Evolutionary conservation across 495 filamentous ascomycete genomes (phyloP), one percentile per base, ranked within the genome.

Genomic region (Aspergillus olivimuriae): DNA sequence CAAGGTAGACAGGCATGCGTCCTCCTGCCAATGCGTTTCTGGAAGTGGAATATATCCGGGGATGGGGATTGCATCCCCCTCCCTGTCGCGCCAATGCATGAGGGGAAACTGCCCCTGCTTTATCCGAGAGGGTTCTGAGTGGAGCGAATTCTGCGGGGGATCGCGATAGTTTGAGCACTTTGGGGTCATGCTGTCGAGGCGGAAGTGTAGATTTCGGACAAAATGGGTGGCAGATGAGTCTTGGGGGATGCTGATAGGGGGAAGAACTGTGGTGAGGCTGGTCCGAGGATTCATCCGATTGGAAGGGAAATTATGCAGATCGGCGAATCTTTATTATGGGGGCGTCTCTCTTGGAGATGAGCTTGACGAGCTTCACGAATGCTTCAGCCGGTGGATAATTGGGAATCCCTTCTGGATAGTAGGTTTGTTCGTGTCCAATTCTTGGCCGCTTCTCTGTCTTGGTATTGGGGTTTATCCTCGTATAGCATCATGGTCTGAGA

Each of bases 271-370:
- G 6, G 24, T 5, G 24, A 11, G 5, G 6, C 24, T 37, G 16
- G 5, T 11, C 17, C 5, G 8, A 12, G 28, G 16, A 55, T 46
- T 58, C 48, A 45, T 43, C 63, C 57, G 65, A 62, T 61, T 65
- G 58, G 58, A 48, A 55, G 62, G 63, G 58, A 57, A 68, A 57
- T 49, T 44, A 43, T 45, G 55, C 37, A 50, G 39, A 32, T 14
- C 35, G 24, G 23, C 18, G 18, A 23, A 20, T 12, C 8, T 36
- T 30, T 7, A 30, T 30, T 30, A 51, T 46, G 33, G 9, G 20
- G 44, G 21, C 17, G 23, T 46, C 7, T 10, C 26, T 30, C 7
- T 7, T 30, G 7, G 26, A 12, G 12, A 33, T n/a, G 30, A 15
- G 30, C 16, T 33, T n/a, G n/a, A n/a, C n/a, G n/a, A n/a, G n/a